These are phyloP conservation scores for Trichoderma atroviride DNA, from an alignment of 2,329 filamentous ascomycete species.

Conservation along the genomic window DNA sequence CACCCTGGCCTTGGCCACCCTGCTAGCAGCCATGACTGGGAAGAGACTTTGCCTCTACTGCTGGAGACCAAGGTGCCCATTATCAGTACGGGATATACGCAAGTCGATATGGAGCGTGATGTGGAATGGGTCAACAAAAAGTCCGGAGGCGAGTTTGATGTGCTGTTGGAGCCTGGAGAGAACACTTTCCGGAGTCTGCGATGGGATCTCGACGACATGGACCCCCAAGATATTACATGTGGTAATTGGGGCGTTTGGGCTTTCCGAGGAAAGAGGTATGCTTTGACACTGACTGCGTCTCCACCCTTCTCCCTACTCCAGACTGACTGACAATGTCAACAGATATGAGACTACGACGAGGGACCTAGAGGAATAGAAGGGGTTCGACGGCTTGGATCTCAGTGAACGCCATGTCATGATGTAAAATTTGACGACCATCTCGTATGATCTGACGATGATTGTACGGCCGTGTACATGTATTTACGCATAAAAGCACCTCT, in stretches of 20 bases:
- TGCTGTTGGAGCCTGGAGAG: conserved; percentile 89
- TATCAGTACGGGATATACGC: conserved; percentile 93
- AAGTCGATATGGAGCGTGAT: conserved; percentile 91
- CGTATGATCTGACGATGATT: neutral
- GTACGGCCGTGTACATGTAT: neutral
- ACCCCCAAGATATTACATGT: conserved; percentile 90
- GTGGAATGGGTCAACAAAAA: conserved; percentile 87
- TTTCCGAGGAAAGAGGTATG: conserved; percentile 93
- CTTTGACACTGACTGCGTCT: neutral
- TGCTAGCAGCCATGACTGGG: conserved; percentile 91
- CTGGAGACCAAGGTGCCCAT: conserved; percentile 96
- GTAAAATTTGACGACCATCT: conserved; percentile 4
- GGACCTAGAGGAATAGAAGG: conserved; percentile 44
- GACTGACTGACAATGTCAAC: conserved; percentile 38
- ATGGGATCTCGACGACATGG: conserved; percentile 96
- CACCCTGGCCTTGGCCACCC: conserved; percentile 96
- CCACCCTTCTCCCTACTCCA: neutral
- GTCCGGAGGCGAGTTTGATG: conserved; percentile 85
- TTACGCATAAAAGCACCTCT: conserved; percentile 16
- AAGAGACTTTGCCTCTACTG: conserved; percentile 82
- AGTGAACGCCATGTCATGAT: neutral
- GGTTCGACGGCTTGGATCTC: neutral
- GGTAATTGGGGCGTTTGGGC: conserved; percentile 98
- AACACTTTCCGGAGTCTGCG: conserved; percentile 90
- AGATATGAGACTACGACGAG: conserved; percentile 67